Base-by-base conservation (phyloP, 345 rosid genomes). In the Dipteronia sinensis region DNA sequence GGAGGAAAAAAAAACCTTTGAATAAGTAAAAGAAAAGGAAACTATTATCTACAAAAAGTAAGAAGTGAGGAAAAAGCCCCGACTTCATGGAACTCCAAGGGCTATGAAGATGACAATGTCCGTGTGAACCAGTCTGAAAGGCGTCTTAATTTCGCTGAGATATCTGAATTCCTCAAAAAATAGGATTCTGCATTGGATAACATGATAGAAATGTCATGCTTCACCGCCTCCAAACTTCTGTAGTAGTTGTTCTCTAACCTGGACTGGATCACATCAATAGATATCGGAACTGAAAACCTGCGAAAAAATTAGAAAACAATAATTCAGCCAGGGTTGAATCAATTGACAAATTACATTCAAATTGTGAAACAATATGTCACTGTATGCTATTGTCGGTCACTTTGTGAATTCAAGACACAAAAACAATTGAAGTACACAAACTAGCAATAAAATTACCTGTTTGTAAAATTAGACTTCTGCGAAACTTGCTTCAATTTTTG, bases 241-340 rank as follows among this genome's bases (percentile, higher is more conserved):
- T 94, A 94, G 76, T 92, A 96, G 87, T 85, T 87, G 87, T 91
- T 92, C 79, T 91, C 94, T 81, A 96, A 85, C 86, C 99, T 89
- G 16, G 85, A 77, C 64, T 85, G 87, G 71, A 94, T 92, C 76
- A 90, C 78, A 53, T 89, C 97, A 23, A 92, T 86, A 62, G 97
- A 85, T 75, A 96, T 42, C 10, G 99, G 99, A 69, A 91, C 98
- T 4, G 99, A 95, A 71, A 87, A 92, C 93, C 99, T 96, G 90
- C 80, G 76, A 75, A 74, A 64, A 19, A 42, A 56, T 56, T 56
- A 1, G 2, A n/a, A 15, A 59, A 73, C 53, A 72, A 3, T 44
- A 40, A 25, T 27, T 20, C 23, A 40, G 10, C 27, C 3, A 34
- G 29, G 11, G 2, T 44, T 38, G 25, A 31, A 63, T 56, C 16